phyloP scores from a whole-genome alignment of 2,329 filamentous ascomycete genomes.

The Pestalotiopsis fici region DNA sequence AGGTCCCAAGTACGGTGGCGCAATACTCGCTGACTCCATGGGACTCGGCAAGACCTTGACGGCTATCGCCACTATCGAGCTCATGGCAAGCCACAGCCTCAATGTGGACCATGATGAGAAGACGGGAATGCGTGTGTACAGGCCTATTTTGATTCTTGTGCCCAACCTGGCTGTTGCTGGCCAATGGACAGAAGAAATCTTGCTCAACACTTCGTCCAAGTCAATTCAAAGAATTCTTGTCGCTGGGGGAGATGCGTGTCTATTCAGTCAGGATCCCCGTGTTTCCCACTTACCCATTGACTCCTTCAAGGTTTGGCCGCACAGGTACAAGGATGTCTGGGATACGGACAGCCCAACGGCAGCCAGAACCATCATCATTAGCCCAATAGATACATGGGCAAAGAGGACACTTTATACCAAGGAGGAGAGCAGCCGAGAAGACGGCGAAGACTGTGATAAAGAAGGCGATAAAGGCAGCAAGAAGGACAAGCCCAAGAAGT shows the following conservation, averaged over 20 bases:
- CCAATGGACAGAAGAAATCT: slow-evolving; percentile 27
- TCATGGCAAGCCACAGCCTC: background rate
- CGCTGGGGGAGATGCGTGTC: slow-evolving; percentile 11
- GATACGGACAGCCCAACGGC: slow-evolving; percentile 17
- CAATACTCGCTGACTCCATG: slow-evolving; percentile 7
- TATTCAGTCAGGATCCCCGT: slow-evolving; percentile 4
- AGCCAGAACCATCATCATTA: slow-evolving; percentile 20
- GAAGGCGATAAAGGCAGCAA: background rate
- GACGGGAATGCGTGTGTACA: slow-evolving; percentile 12
- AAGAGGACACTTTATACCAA: slow-evolving; percentile 16
- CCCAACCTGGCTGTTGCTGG: slow-evolving; percentile 23
- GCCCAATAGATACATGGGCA: slow-evolving; percentile 26
- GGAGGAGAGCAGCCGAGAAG: background rate
- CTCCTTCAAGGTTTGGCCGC: slow-evolving; percentile 19
- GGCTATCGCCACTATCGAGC: slow-evolving; percentile 1
- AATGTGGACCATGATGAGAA: background rate
- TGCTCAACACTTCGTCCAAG: slow-evolving; percentile 9
- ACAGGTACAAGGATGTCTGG: slow-evolving; percentile 21
- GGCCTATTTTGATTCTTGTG: slow-evolving; percentile 23
- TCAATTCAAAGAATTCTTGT: slow-evolving; percentile 16
- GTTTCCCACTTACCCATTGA: slow-evolving; percentile 8
- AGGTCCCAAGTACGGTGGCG: slow-evolving; percentile 1
- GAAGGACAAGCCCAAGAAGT: background rate
- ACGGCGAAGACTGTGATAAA: no score
- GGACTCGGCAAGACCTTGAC: slow-evolving; percentile 7